These are phyloP conservation scores for Acer negundo DNA, from an alignment of 345 rosid species.

Conservation along the genomic window DNA sequence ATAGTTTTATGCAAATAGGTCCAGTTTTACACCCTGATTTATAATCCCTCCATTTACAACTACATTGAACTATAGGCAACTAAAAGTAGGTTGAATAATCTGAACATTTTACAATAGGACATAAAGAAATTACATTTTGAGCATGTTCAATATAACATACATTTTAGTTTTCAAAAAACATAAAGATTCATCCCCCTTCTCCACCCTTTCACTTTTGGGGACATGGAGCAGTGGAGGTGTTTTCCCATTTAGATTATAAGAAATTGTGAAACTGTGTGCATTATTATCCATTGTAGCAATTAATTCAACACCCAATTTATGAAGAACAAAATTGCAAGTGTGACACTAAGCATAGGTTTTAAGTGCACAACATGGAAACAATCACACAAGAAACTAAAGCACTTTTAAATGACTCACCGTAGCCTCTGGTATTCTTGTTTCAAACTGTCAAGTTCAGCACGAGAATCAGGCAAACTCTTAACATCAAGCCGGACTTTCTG, in stretches of 20 bases:
- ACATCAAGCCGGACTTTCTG: conserved; percentile 44
- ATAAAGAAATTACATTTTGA: background rate
- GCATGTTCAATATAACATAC: background rate
- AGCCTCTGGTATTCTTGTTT: conserved; percentile 62
- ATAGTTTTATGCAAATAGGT: background rate
- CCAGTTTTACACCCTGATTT: background rate
- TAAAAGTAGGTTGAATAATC: too few relatives aligned
- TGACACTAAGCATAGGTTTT: background rate
- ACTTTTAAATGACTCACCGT: conserved; percentile 51
- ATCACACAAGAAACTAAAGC: background rate
- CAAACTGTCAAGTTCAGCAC: conserved; percentile 62
- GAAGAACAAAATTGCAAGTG: background rate
- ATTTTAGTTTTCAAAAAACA: background rate
- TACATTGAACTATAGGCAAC: too few relatives aligned
- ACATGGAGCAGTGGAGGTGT: background rate
- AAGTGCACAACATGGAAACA: background rate
- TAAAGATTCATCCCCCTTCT: background rate
- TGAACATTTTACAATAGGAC: too few relatives aligned
- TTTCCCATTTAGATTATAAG: background rate
- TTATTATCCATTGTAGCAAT: background rate
- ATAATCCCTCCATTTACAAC: background rate
- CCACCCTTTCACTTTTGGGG: background rate
- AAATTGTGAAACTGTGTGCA: background rate
- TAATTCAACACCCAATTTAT: background rate
- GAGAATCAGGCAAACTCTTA: conserved; percentile 51